These are phyloP conservation scores for Pisolithus microcarpus DNA, from an alignment of 768 basidiomycete species.

Conservation along the genomic window DNA sequence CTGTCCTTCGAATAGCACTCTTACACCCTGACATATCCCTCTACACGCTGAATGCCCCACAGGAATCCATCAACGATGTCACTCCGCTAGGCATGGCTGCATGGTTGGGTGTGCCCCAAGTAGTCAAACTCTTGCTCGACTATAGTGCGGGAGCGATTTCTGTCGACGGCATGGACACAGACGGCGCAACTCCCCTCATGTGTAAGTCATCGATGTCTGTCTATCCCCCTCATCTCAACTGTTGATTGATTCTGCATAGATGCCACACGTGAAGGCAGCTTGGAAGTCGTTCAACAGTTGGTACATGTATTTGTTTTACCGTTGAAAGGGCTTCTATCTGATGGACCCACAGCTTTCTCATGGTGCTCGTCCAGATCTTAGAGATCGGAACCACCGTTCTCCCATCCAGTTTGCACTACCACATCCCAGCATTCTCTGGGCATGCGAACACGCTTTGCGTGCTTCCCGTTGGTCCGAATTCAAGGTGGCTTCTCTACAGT, in stretches of 20 bases:
- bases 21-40: conserved; percentile 54
- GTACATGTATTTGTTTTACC: conserved; percentile 32
- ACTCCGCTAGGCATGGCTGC: conserved; percentile 74
- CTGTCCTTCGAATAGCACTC: conserved; percentile 49
- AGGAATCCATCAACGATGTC: conserved; percentile 61
- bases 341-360: conserved; percentile 38
- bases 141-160: conserved; percentile 53
- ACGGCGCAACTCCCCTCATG: conserved; percentile 78
- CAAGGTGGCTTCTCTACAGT: conserved; percentile 36
- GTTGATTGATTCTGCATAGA: conserved; percentile 35
- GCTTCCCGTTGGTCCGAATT: conserved; percentile 53
- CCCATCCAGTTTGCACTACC: conserved; percentile 60
- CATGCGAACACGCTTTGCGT: conserved; percentile 61
- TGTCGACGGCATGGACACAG: conserved; percentile 67
- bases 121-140: conserved; percentile 57
- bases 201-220: conserved; percentile 42
- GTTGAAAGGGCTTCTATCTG: conserved; percentile 3
- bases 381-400: conserved; percentile 66
- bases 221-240: conserved; percentile 4
- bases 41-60: conserved; percentile 65
- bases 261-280: conserved; percentile 65
- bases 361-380: conserved; percentile 66
- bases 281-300: conserved; percentile 59
- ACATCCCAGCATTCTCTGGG: conserved; percentile 59
- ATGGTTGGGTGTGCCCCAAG: conserved; percentile 60